phyloP scores from a whole-genome alignment of 768 basidiomycete species.

The Mycena crocata region DNA sequence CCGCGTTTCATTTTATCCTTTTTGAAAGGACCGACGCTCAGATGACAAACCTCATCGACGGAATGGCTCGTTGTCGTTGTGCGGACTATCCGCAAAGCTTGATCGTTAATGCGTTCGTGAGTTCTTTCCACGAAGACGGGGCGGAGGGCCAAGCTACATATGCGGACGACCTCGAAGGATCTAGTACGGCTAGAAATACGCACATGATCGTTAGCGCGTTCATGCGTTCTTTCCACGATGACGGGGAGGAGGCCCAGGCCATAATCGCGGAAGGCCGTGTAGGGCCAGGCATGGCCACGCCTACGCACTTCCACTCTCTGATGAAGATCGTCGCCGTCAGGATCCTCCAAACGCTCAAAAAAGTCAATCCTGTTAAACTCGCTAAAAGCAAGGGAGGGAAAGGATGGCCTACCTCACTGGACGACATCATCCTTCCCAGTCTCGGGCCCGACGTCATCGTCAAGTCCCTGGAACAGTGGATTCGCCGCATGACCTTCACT shows the following conservation, averaged over 20 bases:
- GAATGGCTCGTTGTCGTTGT: constrained; percentile 1
- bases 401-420: constrained; percentile 14
- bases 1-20: constrained; percentile 10
- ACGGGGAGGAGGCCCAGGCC: background rate
- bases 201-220: background rate
- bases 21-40: background rate
- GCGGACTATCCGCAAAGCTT: background rate
- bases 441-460: background rate
- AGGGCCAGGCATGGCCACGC: too few species aligned
- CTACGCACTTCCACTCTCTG: background rate
- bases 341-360: background rate
- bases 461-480: constrained; percentile 18
- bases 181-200: background rate
- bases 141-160: background rate
- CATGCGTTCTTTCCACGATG: background rate
- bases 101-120: background rate
- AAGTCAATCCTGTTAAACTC: constrained; percentile 13
- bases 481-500: background rate
- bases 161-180: background rate
- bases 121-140: background rate
- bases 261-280: background rate
- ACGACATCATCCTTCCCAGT: constrained; percentile 10
- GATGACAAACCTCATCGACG: constrained; percentile 2
- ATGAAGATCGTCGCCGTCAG: background rate
- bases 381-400: background rate